Base-by-base conservation (phyloP, 345 rosid genomes). In the Eucalyptus viminalis region DNA sequence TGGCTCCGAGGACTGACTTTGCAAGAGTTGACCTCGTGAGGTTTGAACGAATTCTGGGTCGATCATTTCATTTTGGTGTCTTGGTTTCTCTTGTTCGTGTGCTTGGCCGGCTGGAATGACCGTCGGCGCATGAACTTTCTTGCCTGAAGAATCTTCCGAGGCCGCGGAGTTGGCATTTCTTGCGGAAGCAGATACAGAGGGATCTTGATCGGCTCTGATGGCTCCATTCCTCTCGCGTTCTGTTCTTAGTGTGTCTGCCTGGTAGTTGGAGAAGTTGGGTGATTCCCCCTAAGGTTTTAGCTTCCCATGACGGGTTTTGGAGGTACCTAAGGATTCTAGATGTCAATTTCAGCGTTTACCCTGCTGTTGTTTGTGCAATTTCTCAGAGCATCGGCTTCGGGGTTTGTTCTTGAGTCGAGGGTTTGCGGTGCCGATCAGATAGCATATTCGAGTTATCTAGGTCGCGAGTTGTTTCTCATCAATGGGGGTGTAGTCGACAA, bases 401-500 rank as follows among this genome's bases (percentile, higher is more conserved):
- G 93, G 86, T 72, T 94, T 37, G 90, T 87, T 86, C 90, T 93
- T 62, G 90, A 94, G 85, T 93, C 94, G 10, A 94, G 90, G 89
- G 90, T 91, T 88, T 96, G 97, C 60, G 92, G 92, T 15, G 88
- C 92, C 85, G 96, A 93, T 92, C 95, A 91, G 88, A 91, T 96
- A 19, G 92, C 91, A 14, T 95, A 93, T 90, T 92, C 92, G 49
- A 93, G 88, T 88, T 90, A 83, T 80, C 50, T 88, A 43, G 96
- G 93, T 87, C 86, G 86, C 65, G 93, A 92, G 49, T 65, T 93
- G 89, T 92, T 95, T 92, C 92, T 92, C 54, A 89, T 97, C 76
- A 96, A 96, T 43, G 97, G 98, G 22, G 89, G 91, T 90, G 88
- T 88, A 2, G 97, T 95, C 54, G 94, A 92, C 81, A 93, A 86